Evolutionary conservation across 2,329 filamentous ascomycete species (phyloP), one percentile per base, ranked within the genome.

Genomic region (Diaporthe longicolla): DNA sequence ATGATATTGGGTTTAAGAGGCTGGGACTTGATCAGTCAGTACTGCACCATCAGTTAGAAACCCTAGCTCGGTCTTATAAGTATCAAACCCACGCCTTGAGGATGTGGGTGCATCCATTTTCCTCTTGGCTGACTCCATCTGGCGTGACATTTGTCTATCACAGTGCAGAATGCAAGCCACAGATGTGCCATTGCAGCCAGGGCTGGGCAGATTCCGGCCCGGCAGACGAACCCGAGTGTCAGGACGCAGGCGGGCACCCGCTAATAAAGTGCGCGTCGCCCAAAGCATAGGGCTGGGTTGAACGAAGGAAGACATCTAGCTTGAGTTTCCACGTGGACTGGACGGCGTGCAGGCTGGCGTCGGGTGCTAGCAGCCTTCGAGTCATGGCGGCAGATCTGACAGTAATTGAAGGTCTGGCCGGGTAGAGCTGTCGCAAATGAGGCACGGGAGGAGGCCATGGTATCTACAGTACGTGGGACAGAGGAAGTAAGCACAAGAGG

Each of bases 201-300:
- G 37, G 21, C 32, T 59, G 21, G 55, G 37, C 59, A 19, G 40
- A 48, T 32, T 21, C 19, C 35, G 10, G 61, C 43, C 29, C 26
- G 29, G 45, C 45, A 40, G 63, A 37, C 29, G 1, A 52, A 37
- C 13, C 45, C 29, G 17, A 26, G 21, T 32, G 9, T 6, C 29
- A 48, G 40, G 26, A 21, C 24, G 26, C 26, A 52, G 29, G 35
- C 45, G 21, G 58, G 32, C 24, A 21, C n/a, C 6, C n/a, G n/a
- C 48, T 24, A 52, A 4, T 24, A 52, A 4, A 26, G 45, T 37
- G 26, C 52, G n/a, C 48, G 21, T 35, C 10, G 24, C n/a, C 9
- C 24, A 66, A 11, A 52, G 63, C 48, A 43, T 63, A 63, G 57
- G 70, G 70, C 70, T 63, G 70, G 29, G 24, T 17, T 52, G 1